phyloP scores from a whole-genome alignment of 495 filamentous ascomycete genomes.

The Penicillium bovifimosum region DNA sequence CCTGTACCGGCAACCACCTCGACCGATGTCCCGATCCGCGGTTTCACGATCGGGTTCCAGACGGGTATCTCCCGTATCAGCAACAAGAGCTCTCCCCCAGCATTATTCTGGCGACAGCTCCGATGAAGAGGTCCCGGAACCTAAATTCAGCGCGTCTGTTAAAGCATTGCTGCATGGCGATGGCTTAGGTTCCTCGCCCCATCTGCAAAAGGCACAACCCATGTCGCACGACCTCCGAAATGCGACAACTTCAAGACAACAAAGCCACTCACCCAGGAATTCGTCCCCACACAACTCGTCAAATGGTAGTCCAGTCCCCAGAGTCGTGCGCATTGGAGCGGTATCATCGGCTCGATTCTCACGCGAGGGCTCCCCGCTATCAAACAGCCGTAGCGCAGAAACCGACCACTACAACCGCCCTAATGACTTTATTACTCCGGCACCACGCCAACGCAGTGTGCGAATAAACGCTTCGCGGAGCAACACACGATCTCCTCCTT shows the following conservation, averaged over 20 bases:
- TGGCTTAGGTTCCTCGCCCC: slow-evolving; percentile 49
- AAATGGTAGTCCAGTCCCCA: slow-evolving; percentile 40
- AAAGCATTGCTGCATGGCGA: slow-evolving; percentile 69
- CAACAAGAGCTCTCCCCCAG: slow-evolving; percentile 21
- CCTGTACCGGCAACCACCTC: slow-evolving; percentile 33
- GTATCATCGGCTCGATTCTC: slow-evolving; percentile 32
- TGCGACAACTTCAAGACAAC: slow-evolving; percentile 25
- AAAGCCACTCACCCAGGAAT: slow-evolving; percentile 35
- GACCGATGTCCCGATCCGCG: slow-evolving; percentile 39
- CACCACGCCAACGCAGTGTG: slow-evolving; percentile 57
- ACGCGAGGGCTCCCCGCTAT: slow-evolving; percentile 32
- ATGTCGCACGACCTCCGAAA: slow-evolving; percentile 25
- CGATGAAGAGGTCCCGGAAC: slow-evolving; percentile 66
- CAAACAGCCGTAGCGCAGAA: slow-evolving; percentile 30
- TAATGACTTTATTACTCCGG: slow-evolving; percentile 62
- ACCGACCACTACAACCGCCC: slow-evolving; percentile 22
- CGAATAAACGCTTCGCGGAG: slow-evolving; percentile 47
- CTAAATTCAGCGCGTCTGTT: slow-evolving; percentile 74
- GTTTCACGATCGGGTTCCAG: slow-evolving; percentile 39
- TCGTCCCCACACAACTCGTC: slow-evolving; percentile 37
- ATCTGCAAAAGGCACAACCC: slow-evolving; percentile 36
- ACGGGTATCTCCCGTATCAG: slow-evolving; percentile 35
- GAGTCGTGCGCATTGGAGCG: slow-evolving; percentile 56
- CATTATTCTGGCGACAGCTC: slow-evolving; percentile 63
- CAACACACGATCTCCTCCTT: slow-evolving; percentile 33